Conservation (phyloP, 148 eudicot genomes). For the Tetragonia tetragonoides region DNA sequence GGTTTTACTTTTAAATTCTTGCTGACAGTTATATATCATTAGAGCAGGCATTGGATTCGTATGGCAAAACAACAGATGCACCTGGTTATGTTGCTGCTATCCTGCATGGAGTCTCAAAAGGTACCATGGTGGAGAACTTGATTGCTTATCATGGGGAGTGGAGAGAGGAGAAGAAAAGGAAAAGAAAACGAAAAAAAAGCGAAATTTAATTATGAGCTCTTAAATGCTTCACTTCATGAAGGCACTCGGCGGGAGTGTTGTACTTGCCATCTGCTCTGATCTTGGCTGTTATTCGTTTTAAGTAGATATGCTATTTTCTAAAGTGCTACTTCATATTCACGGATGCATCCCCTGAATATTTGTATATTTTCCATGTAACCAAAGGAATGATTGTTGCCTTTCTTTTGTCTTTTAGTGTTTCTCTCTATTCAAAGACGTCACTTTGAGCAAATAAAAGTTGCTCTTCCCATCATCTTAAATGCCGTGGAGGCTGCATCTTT, state of each 20-base stretch:
- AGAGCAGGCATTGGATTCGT: slow-evolving; percentile 73
- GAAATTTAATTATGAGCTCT: background rate
- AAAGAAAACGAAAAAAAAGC: too few species aligned
- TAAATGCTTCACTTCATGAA: background rate
- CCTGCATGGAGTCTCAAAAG: slow-evolving; percentile 59
- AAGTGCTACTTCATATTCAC: background rate
- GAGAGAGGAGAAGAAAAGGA: background rate
- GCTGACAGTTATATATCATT: slow-evolving; percentile 22
- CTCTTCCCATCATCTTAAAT: slow-evolving; percentile 64
- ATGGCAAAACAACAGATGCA: slow-evolving; percentile 56
- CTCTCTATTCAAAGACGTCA: slow-evolving; percentile 61
- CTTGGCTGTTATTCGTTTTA: background rate
- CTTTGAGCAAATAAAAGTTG: slow-evolving; percentile 69
- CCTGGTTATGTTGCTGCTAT: slow-evolving; percentile 68
- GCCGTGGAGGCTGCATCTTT: slow-evolving; percentile 48
- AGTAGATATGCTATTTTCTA: background rate
- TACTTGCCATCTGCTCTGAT: background rate
- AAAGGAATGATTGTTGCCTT: slow-evolving; percentile 9
- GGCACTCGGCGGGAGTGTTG: background rate
- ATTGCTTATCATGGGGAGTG: background rate
- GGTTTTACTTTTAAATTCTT: slow-evolving; percentile 15
- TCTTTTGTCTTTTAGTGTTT: slow-evolving; percentile 42
- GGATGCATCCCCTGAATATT: background rate
- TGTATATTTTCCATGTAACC: background rate
- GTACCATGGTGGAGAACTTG: slow-evolving; percentile 32